These are phyloP conservation scores for Purpureocillium lavendulum DNA, from an alignment of 2,329 filamentous ascomycete genomes.

Conservation along the genomic window DNA sequence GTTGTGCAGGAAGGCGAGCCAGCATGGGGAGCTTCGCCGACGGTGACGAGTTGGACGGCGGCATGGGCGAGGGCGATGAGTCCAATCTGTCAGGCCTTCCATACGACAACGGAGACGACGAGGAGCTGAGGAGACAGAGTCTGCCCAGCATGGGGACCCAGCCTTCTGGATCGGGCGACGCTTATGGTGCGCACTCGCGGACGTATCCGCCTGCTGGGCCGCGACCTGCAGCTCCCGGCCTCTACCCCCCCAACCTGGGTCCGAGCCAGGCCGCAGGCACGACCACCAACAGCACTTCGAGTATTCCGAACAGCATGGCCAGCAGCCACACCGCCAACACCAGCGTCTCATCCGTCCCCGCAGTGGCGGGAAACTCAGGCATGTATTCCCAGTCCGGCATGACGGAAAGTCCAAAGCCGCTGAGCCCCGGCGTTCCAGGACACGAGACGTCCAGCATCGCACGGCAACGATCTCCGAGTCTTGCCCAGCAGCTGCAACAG, in stretches of 20 bases:
- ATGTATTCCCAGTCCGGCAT: constrained; percentile 67
- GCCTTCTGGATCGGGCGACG: constrained; percentile 48
- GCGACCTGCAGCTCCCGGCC: constrained; percentile 39
- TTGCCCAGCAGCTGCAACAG: constrained; percentile 57
- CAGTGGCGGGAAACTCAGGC: constrained; percentile 38
- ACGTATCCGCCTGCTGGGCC: constrained; percentile 69
- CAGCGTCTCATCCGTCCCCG: constrained; percentile 39
- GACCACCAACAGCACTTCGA: constrained; percentile 46
- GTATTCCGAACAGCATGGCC: constrained; percentile 32
- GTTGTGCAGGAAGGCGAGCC: constrained; percentile 83
- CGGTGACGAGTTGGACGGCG: constrained; percentile 61
- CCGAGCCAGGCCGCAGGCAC: constrained; percentile 39
- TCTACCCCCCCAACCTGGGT: constrained; percentile 55
- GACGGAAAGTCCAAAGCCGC: constrained; percentile 80
- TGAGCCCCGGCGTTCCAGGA: constrained; percentile 55
- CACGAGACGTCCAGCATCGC: constrained; percentile 42
- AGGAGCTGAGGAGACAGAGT: constrained; percentile 57
- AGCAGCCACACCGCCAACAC: constrained; percentile 38
- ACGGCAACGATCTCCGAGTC: constrained; percentile 57
- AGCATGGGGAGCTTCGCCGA: constrained; percentile 78
- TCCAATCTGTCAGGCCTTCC: constrained; percentile 47
- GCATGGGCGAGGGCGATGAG: constrained; percentile 42
- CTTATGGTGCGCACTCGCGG: constrained; percentile 55
- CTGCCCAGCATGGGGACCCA: constrained; percentile 68
- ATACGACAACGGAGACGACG: constrained; percentile 51